phyloP scores from a whole-genome alignment of 2,329 filamentous ascomycete species.

The Pyricularia grisea region DNA sequence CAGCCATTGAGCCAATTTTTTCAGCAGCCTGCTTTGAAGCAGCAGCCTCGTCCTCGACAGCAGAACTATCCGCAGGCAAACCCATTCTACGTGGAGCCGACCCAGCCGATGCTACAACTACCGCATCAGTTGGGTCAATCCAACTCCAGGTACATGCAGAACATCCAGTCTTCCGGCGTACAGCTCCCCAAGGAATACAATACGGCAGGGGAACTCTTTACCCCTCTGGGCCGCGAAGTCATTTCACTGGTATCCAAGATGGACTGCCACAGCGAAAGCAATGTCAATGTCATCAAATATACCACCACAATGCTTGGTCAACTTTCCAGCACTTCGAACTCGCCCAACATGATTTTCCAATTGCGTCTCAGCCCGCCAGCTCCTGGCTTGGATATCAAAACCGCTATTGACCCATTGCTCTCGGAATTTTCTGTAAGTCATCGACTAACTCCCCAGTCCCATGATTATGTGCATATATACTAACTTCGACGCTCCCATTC shows the following conservation, averaged over 20 bases:
- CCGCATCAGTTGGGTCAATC: neutral
- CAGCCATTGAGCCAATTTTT: neutral
- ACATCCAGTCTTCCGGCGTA: neutral
- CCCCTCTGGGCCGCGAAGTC: neutral
- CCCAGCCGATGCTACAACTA: neutral
- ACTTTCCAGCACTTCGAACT: neutral
- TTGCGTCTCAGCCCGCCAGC: neutral
- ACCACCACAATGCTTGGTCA: neutral
- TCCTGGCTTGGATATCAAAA: neutral
- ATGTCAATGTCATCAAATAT: neutral
- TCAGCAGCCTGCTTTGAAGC: neutral
- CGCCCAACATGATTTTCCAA: neutral
- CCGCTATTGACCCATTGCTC: neutral
- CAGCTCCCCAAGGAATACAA: neutral
- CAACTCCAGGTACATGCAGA: neutral
- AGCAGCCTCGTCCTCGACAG: neutral
- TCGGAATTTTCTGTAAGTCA: neutral
- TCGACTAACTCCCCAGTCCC: too few species aligned
- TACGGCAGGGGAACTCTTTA: neutral
- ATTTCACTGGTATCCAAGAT: neutral
- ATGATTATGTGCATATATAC: neutral
- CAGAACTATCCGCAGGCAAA: neutral
- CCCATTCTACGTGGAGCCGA: too few species aligned
- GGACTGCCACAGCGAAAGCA: neutral
- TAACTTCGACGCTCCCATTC: neutral